phyloP scores from a whole-genome alignment of 1,284 basidiomycete genomes.

The Cerioporus squamosus region DNA sequence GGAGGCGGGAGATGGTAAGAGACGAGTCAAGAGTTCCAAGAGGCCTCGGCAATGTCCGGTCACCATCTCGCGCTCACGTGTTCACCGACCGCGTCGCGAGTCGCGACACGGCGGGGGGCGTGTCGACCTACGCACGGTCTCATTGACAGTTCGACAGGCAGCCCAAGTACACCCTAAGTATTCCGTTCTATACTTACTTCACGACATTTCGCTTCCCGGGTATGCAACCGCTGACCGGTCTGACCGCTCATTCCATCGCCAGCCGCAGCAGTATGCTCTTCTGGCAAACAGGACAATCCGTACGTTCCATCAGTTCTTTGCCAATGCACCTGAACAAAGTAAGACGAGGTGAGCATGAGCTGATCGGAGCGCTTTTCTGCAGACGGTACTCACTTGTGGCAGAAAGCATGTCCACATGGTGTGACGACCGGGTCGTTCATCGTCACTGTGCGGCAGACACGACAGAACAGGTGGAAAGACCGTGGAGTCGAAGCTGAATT shows the following conservation, averaged over 20 bases:
- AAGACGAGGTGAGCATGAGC: neutral
- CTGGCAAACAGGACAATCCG: neutral
- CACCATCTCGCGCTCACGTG: too few species aligned
- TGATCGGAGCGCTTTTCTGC: neutral
- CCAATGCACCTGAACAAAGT: neutral
- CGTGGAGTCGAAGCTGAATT: neutral
- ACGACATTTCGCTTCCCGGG: too few species aligned
- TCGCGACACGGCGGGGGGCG: neutral
- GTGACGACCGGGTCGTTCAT: conserved; percentile 28
- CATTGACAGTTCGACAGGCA: too few species aligned
- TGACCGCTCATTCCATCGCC: neutral
- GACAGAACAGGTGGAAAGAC: neutral
- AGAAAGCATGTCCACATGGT: conserved; percentile 34
- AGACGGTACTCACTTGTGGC: conserved; percentile 24
- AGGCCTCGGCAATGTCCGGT: too few species aligned
- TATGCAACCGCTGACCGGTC: too few species aligned
- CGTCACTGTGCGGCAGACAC: neutral
- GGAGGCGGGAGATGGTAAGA: too few species aligned
- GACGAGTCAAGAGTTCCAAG: too few species aligned
- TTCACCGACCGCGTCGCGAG: neutral
- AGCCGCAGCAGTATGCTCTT: neutral
- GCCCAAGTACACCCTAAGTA: too few species aligned
- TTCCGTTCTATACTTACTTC: too few species aligned
- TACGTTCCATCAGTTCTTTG: neutral
- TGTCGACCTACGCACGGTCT: too few species aligned